phyloP scores from a whole-genome alignment of 306 rosid genomes.

The Nissolia schottii region DNA sequence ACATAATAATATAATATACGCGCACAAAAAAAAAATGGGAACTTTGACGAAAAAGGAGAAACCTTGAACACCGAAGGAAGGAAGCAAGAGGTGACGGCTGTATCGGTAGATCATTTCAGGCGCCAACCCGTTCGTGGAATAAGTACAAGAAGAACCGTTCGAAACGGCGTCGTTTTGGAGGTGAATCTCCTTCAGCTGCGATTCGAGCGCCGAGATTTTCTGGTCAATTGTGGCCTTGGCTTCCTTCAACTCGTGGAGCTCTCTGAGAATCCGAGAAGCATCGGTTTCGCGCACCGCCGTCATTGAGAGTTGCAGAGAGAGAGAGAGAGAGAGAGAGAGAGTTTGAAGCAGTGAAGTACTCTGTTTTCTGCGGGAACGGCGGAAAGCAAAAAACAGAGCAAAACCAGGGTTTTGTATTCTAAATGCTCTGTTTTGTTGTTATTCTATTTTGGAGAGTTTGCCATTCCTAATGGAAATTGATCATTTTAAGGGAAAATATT shows the following conservation, averaged over 20 bases:
- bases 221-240: slow-evolving; percentile 46
- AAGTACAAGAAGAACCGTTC: slow-evolving; percentile 30
- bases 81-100: slow-evolving; percentile 94
- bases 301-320: neutral
- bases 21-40: neutral
- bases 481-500: too few relatives aligned
- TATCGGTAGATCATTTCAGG: slow-evolving; percentile 78
- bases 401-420: too few relatives aligned
- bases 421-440: too few relatives aligned
- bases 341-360: too few relatives aligned
- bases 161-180: slow-evolving; percentile 34
- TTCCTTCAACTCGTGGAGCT: slow-evolving; percentile 52
- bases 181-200: slow-evolving; percentile 43
- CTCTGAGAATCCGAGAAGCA: slow-evolving; percentile 45
- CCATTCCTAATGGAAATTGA: too few relatives aligned
- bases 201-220: slow-evolving; percentile 62
- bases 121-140: slow-evolving; percentile 39
- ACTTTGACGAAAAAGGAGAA: neutral
- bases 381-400: too few relatives aligned
- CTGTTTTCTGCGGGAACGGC: too few relatives aligned
- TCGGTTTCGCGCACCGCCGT: slow-evolving; percentile 11
- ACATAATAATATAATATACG: neutral
- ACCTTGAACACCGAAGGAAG: slow-evolving; percentile 92
- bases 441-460: too few relatives aligned
- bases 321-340: neutral